These are phyloP conservation scores for Yamadazyma jaroonii DNA, from an alignment of 1,139 yeast species.

Conservation along the genomic window DNA sequence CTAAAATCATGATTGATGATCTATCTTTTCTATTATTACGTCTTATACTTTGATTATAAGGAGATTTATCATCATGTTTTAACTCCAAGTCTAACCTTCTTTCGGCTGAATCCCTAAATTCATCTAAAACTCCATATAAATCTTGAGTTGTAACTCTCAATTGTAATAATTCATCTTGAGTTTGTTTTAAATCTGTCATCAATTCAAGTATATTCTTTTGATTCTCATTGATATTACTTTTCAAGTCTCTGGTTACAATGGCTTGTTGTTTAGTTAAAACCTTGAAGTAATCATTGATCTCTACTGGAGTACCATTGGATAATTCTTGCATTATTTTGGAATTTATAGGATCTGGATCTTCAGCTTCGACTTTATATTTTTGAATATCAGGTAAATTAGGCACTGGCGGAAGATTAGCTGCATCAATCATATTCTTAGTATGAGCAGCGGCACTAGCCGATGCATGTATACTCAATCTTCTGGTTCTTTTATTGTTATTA, in stretches of 20 bases:
- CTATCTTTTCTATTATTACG: slow-evolving; percentile 45
- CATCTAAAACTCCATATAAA: slow-evolving; percentile 59
- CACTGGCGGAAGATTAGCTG: slow-evolving; percentile 36
- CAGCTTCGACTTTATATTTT: slow-evolving; percentile 1
- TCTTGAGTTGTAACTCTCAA: slow-evolving; percentile 62
- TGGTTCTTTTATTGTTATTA: slow-evolving; percentile 13
- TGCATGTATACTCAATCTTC: slow-evolving; percentile 45
- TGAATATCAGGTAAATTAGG: slow-evolving; percentile 25
- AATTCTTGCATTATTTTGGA: slow-evolving; percentile 52
- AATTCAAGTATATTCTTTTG: slow-evolving; percentile 71
- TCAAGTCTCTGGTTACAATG: slow-evolving; percentile 61
- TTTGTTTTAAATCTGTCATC: slow-evolving; percentile 59
- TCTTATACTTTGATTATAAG: slow-evolving; percentile 7
- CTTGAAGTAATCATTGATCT: slow-evolving; percentile 69
- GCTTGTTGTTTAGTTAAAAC: slow-evolving; percentile 52
- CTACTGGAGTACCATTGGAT: slow-evolving; percentile 67
- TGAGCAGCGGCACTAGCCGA: slow-evolving; percentile 40
- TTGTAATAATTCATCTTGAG: slow-evolving; percentile 62
- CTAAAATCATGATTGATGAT: slow-evolving; percentile 68
- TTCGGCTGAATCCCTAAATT: slow-evolving; percentile 70
- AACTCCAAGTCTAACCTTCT: slow-evolving; percentile 48
- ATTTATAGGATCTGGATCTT: slow-evolving; percentile 14
- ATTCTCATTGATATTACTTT: slow-evolving; percentile 63
- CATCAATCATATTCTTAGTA: slow-evolving; percentile 25
- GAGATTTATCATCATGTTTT: slow-evolving; percentile 15